Evolutionary conservation across 1,139 yeast species (phyloP), one percentile per base, ranked within the genome.

Genomic region (Yamadazyma mexicana): DNA sequence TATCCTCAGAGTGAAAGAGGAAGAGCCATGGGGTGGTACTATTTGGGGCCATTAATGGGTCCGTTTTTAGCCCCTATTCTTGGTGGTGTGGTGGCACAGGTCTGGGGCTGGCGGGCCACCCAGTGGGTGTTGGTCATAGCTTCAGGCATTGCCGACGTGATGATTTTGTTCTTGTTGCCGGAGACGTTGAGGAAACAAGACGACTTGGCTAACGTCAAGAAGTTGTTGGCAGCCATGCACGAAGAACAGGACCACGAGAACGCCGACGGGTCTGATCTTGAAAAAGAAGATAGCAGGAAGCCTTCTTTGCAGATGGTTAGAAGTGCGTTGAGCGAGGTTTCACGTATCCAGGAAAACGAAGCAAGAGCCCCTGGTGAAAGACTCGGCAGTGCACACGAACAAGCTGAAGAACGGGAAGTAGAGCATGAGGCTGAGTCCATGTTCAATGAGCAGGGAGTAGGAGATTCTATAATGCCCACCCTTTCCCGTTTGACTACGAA

Each of bases 101-200:
- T 72, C 9, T 85, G 89, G 83, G 87, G 87, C 5, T 88, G 96
- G 95, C 70, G 95, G 56, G 87, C 92, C 2, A 86, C 96, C 3
- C 94, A 85, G 54, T 88, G 95, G 94, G 79, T 86, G 40, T 64
- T 87, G 60, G 87, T 83, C 24, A 83, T 84, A 25, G 61, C 85
- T 32, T 76, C 87, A 1, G 88, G 83, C 0, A 58, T 73, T 11
- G 74, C 79, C 42, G 66, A 75, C 24, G 15, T 79, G 1, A 49
- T 77, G 34, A 64, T 87, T 33, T 49, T 78, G 2, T 69, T 86
- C 34, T 63, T 70, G 2, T 64, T 87, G 14, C 96, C 96, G 0
- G 96, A 88, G 55, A 88, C 96, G 0, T 66, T 87, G 26, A 63
- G 87, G 40, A 61, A 55, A 16, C 80, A 75, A 43, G 85, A 79